Base-by-base conservation (phyloP, 345 rosid species). In the Rhodomyrtus tomentosa region DNA sequence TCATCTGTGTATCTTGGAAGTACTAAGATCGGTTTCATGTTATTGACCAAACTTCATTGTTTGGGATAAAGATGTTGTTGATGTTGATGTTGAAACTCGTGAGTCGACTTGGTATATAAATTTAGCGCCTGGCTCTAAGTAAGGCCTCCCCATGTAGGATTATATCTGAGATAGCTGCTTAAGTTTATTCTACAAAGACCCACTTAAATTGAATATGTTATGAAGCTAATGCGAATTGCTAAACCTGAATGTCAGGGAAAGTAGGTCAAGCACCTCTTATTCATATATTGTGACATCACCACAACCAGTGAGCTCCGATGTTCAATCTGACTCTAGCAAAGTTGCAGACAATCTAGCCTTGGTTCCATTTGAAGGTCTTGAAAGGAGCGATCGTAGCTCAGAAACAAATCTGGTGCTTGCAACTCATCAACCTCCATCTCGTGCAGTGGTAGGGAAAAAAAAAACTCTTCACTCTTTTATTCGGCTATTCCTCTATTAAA, bases 221-320 rank as follows among this genome's bases (percentile, higher is more conserved):
- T n/a, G 51, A 80, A 49, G 54, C 38, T 49, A 45, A 62, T 62
- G 3, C 1, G 27, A 62, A 32, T 62, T 50, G 6, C 55, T 32
- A 62, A 32, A 62, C 42, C 76, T 40, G 50, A 42, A 55, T 32
- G 42, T 62, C 45, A 89, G 91, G 86, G 83, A 87, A 80, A 85
- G 89, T 12, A 79, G 73, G 82, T 50, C 50, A 13, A 74, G 81
- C 25, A 32, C 50, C 55, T 5, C 55, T 27, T 83, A 54, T 51
- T 16, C 40, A 27, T 72, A 56, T 42, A 76, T 76, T 27, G 36
- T n/a, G 40, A 59, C 83, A 72, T 42, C 82, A 50, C 74, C 59
- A 62, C 55, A 5, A 72, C 72, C 45, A 36, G 32, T 59, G 55
- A 81, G 40, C 9, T 59, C 82, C 42, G 7, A 59, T 56, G 54